Evolutionary conservation across 805 yeast genomes (phyloP).

Genomic region (Yamadazyma insecticola): DNA sequence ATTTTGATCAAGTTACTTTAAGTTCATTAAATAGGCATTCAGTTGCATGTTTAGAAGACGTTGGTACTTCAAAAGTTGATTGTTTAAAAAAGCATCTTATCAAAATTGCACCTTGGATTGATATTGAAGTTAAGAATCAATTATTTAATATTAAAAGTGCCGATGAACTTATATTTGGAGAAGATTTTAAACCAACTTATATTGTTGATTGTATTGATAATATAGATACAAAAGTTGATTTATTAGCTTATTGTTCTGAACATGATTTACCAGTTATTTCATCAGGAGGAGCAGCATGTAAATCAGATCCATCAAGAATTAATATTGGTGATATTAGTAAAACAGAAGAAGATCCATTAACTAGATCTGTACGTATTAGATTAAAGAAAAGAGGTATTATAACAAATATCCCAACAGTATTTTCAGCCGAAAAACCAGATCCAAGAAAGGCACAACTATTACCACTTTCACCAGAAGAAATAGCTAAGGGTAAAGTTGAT

Average conservation of each 20-base stretch:
- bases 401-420: slow-evolving; percentile 78
- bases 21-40: slow-evolving; percentile 93
- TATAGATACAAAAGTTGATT: slow-evolving; percentile 92
- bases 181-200: slow-evolving; percentile 58
- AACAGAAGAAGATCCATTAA: slow-evolving; percentile 91
- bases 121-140: slow-evolving; percentile 71
- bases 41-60: slow-evolving; percentile 86
- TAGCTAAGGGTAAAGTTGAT: slow-evolving; percentile 75
- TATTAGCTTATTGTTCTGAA: slow-evolving; percentile 66
- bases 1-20: slow-evolving; percentile 93
- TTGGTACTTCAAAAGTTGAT: slow-evolving; percentile 86
- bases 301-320: slow-evolving; percentile 90
- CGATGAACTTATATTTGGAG: slow-evolving; percentile 50
- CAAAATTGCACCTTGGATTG: slow-evolving; percentile 91
- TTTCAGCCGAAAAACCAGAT: slow-evolving; percentile 94
- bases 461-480: slow-evolving; percentile 80
- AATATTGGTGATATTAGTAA: slow-evolving; percentile 83
- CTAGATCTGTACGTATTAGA: slow-evolving; percentile 81
- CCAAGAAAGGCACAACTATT: slow-evolving; percentile 85
- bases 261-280: slow-evolving; percentile 66
- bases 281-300: slow-evolving; percentile 97
- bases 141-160: slow-evolving; percentile 71
- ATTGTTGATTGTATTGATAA: slow-evolving; percentile 96
- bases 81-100: slow-evolving; percentile 65
- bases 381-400: slow-evolving; percentile 74